These are phyloP conservation scores for Saccharum hybrid DNA, from an alignment of 202 grass and related monocot species.

Conservation along the genomic window DNA sequence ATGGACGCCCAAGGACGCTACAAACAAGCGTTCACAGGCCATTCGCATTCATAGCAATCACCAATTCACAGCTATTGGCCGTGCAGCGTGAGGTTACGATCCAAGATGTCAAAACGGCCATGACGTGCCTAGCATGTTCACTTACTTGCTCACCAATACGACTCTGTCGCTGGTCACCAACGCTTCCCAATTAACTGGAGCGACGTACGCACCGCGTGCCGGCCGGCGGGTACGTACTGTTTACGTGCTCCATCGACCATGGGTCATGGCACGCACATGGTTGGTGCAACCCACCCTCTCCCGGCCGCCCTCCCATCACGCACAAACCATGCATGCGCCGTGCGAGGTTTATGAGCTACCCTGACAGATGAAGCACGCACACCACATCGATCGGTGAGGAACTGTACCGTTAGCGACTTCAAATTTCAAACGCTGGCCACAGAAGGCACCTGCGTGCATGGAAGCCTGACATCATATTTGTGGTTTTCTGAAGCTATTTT, in stretches of 20 bases:
- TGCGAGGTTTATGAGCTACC: slow-evolving; percentile 50
- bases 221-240: neutral
- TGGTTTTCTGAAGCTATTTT: neutral
- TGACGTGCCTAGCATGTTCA: neutral
- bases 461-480: neutral
- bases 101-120: neutral
- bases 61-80: no score
- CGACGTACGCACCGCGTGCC: neutral
- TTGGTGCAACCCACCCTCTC: slow-evolving; percentile 29
- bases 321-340: slow-evolving; percentile 45
- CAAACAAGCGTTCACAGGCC: no score
- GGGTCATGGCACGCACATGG: slow-evolving; percentile 55
- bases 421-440: slow-evolving; percentile 5
- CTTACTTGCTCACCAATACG: neutral
- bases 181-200: neutral
- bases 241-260: slow-evolving; percentile 32
- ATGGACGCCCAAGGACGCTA: no score
- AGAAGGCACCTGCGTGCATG: neutral
- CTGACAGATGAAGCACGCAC: slow-evolving; percentile 60
- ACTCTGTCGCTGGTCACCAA: neutral
- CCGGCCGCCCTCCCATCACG: neutral
- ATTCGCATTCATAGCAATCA: no score
- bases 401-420: slow-evolving; percentile 7
- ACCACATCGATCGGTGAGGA: slow-evolving; percentile 48
- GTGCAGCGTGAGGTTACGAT: neutral